These are phyloP conservation scores for Firmiana major DNA, from an alignment of 345 rosid genomes.

Conservation along the genomic window DNA sequence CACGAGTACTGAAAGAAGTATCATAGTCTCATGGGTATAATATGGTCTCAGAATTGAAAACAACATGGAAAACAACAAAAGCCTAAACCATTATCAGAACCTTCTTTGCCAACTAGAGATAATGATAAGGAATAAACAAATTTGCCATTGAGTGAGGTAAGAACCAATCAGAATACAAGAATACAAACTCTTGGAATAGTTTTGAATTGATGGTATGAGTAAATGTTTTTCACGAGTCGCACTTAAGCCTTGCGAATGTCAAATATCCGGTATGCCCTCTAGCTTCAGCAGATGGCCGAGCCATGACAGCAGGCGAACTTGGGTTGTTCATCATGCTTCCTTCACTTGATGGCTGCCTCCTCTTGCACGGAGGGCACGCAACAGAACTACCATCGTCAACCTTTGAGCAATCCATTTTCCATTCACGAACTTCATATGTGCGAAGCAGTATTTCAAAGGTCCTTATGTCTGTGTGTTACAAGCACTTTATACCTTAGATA, in stretches of 20 bases:
- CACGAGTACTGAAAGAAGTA: no score
- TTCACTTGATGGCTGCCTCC: slow-evolving; percentile 54
- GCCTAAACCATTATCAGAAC: not conserved
- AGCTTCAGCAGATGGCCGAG: slow-evolving; percentile 71
- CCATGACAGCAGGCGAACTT: slow-evolving; percentile 45
- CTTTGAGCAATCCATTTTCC: slow-evolving; percentile 34
- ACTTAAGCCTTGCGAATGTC: slow-evolving; percentile 84
- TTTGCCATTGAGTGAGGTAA: not conserved
- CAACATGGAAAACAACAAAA: not conserved
- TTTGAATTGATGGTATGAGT: not conserved
- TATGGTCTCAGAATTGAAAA: not conserved
- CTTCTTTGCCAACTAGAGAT: not conserved
- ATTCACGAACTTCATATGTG: slow-evolving; percentile 74
- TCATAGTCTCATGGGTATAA: no score
- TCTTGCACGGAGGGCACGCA: slow-evolving; percentile 57
- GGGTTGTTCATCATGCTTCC: slow-evolving; percentile 24
- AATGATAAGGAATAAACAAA: not conserved
- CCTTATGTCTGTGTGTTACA: slow-evolving; percentile 55
- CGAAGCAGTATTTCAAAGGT: slow-evolving; percentile 86
- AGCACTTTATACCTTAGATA: not conserved
- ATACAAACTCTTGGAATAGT: not conserved
- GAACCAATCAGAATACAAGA: not conserved
- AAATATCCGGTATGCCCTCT: slow-evolving; percentile 96
- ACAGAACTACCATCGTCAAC: slow-evolving; percentile 32
- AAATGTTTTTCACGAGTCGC: slow-evolving; percentile 30